Conservation (phyloP, 2,329 filamentous ascomycete species). For the Exophiala alcalophila region DNA sequence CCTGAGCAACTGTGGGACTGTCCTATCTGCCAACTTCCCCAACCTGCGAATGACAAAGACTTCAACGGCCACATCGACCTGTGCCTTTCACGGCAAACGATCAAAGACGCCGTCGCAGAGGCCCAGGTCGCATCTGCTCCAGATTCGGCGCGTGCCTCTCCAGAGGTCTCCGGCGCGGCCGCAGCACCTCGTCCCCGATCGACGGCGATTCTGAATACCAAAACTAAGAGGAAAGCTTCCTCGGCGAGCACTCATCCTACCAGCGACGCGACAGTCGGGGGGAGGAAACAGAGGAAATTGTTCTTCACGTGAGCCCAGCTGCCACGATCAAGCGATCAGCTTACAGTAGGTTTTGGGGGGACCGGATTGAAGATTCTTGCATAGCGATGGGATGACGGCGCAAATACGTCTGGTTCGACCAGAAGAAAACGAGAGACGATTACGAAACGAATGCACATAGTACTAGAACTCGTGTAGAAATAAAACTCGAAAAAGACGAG, state of each 20-base stretch:
- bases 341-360: too few species aligned
- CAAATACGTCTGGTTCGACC: too few species aligned
- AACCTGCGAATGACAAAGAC: conserved; percentile 69
- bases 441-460: too few species aligned
- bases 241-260: neutral
- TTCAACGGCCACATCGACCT: conserved; percentile 94
- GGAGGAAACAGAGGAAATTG: conserved; percentile 25
- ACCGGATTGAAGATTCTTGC: too few species aligned
- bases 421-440: too few species aligned
- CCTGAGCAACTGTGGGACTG: conserved; percentile 64
- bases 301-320: conserved; percentile 24
- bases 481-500: too few species aligned
- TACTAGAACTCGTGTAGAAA: too few species aligned
- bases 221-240: conserved; percentile 20
- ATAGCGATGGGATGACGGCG: too few species aligned
- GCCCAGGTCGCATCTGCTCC: conserved; percentile 2
- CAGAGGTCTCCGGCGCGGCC: conserved; percentile 6
- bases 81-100: conserved; percentile 81
- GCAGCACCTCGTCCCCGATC: neutral
- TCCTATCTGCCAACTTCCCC: conserved; percentile 78
- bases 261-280: neutral
- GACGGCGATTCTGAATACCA: conserved; percentile 2
- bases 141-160: conserved; percentile 5
- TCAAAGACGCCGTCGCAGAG: conserved; percentile 69
- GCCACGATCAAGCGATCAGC: too few species aligned